phyloP scores from a whole-genome alignment of 441 rosid genomes.

The California macrophylla region DNA sequence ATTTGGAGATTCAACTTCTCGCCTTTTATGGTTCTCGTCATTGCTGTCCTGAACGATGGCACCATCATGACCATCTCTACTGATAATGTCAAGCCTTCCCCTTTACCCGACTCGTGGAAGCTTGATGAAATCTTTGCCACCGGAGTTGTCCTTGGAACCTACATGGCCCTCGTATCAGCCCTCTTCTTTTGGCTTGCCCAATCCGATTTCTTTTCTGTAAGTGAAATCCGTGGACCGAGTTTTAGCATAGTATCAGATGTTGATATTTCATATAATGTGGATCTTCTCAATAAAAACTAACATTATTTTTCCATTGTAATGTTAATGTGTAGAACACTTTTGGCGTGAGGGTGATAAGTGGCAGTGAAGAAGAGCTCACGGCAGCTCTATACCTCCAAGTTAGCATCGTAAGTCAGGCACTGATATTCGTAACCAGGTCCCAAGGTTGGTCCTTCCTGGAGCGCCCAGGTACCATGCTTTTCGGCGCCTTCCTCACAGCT shows the following conservation, averaged over 20 bases:
- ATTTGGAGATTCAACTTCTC: conserved; percentile 83
- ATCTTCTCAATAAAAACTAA: too few relatives aligned
- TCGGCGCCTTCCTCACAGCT: conserved; percentile 58
- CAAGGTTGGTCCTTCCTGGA: conserved; percentile 78
- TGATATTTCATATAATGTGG: too few relatives aligned
- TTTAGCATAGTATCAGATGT: too few relatives aligned
- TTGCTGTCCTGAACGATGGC: conserved; percentile 82
- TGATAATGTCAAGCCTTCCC: conserved; percentile 87
- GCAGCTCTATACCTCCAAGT: conserved; percentile 93
- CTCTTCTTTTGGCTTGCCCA: conserved; percentile 63
- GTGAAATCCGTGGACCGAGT: too few relatives aligned
- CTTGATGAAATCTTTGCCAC: conserved; percentile 80
- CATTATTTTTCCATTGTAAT: background rate
- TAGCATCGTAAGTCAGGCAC: conserved; percentile 91
- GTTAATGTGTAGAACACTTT: conserved; percentile 37
- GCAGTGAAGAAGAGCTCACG: conserved; percentile 41
- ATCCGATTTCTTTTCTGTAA: conserved; percentile 55
- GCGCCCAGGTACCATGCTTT: conserved; percentile 60
- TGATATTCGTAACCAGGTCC: conserved; percentile 80
- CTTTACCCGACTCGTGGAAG: conserved; percentile 82
- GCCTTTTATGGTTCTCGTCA: conserved; percentile 89
- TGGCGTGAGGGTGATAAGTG: conserved; percentile 45
- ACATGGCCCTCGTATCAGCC: conserved; percentile 58
- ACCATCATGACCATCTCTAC: conserved; percentile 92
- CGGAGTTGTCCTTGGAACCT: conserved; percentile 69